phyloP scores from a whole-genome alignment of 2,329 filamentous ascomycete genomes.

The Diaporthe sp. region DNA sequence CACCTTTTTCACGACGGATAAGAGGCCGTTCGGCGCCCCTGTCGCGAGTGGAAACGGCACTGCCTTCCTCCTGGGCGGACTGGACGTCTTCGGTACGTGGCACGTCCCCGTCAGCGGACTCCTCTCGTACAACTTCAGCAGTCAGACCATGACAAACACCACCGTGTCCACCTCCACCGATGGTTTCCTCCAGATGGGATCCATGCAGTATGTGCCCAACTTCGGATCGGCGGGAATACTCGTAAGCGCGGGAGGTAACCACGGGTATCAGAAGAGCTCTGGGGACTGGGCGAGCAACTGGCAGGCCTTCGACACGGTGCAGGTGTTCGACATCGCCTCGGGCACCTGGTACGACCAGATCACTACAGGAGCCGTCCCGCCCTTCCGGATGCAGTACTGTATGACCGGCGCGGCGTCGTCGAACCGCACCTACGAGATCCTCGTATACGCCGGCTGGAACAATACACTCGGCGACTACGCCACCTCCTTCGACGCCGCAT shows the following conservation, averaged over 20 bases:
- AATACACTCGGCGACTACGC: slow-evolving; percentile 35
- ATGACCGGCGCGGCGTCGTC: slow-evolving; percentile 38
- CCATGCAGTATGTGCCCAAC: slow-evolving; percentile 26
- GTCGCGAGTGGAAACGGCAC: slow-evolving; percentile 22
- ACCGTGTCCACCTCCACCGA: not conserved
- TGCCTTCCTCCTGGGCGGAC: slow-evolving; percentile 22
- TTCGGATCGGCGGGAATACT: slow-evolving; percentile 22
- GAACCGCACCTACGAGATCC: slow-evolving; percentile 39
- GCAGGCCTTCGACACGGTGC: slow-evolving; percentile 29
- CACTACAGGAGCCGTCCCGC: slow-evolving; percentile 36
- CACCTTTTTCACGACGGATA: not conserved
- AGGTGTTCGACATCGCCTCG: slow-evolving; percentile 36
- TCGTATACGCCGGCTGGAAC: slow-evolving; percentile 41
- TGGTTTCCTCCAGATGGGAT: slow-evolving; percentile 7
- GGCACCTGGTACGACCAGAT: slow-evolving; percentile 39
- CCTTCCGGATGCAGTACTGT: slow-evolving; percentile 38
- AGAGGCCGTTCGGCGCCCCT: slow-evolving; percentile 5
- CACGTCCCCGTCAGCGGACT: slow-evolving; percentile 23
- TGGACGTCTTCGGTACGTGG: not conserved
- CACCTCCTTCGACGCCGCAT: slow-evolving; percentile 38
- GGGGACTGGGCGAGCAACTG: not conserved
- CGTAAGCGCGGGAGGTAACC: slow-evolving; percentile 2
- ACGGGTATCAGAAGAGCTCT: slow-evolving; percentile 23
- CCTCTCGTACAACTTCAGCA: slow-evolving; percentile 21
- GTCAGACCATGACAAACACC: slow-evolving; percentile 19